A percentile compares a stretch with the other conserved stretches of the same genome.
Evolutionary conservation across 2,329 filamentous ascomycete genomes (phyloP).

Genomic region (Parafenestella ontariensis): DNA sequence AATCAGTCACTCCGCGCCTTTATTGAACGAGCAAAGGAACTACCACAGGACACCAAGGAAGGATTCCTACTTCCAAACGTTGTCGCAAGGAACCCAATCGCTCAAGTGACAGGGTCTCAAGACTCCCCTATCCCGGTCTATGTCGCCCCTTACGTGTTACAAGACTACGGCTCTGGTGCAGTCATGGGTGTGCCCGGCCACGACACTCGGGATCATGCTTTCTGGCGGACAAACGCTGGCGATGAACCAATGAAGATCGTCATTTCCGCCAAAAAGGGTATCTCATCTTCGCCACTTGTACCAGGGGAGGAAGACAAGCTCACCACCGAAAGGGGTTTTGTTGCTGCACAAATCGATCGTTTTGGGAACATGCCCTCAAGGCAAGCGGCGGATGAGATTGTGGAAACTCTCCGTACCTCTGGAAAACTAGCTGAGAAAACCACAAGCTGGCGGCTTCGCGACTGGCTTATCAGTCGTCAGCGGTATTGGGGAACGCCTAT

Average conservation of each 20-base stretch:
- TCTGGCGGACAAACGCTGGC: conserved; percentile 76
- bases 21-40: conserved; percentile 62
- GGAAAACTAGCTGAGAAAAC: conserved; percentile 66
- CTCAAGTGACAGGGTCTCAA: conserved; percentile 53
- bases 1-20: conserved; percentile 72
- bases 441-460: conserved; percentile 80
- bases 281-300: conserved; percentile 17
- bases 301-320: conserved; percentile 58
- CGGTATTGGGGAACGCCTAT: conserved; percentile 92
- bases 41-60: conserved; percentile 63
- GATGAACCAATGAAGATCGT: conserved; percentile 69
- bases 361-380: conserved; percentile 70
- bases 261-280: conserved; percentile 20
- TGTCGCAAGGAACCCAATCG: conserved; percentile 52
- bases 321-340: conserved; percentile 69
- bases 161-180: conserved; percentile 84
- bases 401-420: conserved; percentile 56
- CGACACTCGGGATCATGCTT: conserved; percentile 77
- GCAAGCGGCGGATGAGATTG: conserved; percentile 67
- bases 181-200: conserved; percentile 94
- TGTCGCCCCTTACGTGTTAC: conserved; percentile 83
- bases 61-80: conserved; percentile 70
- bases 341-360: conserved; percentile 70
- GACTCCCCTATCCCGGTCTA: conserved; percentile 74
- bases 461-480: conserved; percentile 93